phyloP scores from a whole-genome alignment of 2,329 filamentous ascomycete species.

The Pyricularia sp. region DNA sequence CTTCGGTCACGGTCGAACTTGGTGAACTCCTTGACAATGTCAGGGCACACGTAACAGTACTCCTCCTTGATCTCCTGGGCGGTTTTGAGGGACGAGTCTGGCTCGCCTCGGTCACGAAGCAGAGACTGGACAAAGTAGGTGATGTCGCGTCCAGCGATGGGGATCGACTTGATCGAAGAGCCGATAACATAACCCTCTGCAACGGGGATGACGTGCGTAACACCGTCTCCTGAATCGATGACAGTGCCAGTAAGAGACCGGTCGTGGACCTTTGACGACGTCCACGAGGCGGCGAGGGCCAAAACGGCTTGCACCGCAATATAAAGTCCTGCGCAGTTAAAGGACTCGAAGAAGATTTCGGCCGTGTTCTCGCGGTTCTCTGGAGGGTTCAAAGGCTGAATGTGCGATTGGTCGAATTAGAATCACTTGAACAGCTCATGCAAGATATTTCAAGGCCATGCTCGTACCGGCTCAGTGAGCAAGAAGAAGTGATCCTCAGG shows the following conservation, averaged over 20 bases:
- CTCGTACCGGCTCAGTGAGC: constrained; percentile 80
- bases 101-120: constrained; percentile 87
- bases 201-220: constrained; percentile 97
- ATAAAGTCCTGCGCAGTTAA: constrained; percentile 97
- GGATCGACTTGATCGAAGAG: constrained; percentile 97
- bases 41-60: constrained; percentile 95
- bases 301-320: constrained; percentile 97
- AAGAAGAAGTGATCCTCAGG: constrained; percentile 98
- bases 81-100: constrained; percentile 92
- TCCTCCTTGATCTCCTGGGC: constrained; percentile 98
- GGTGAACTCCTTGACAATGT: constrained; percentile 97
- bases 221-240: constrained; percentile 96
- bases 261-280: constrained; percentile 93
- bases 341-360: constrained; percentile 99
- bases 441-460: constrained; percentile 2
- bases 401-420: background rate
- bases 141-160: constrained; percentile 93
- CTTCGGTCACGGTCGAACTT: constrained; percentile 88
- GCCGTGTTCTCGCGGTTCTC: constrained; percentile 98
- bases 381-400: constrained; percentile 84
- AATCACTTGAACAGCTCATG: background rate
- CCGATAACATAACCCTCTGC: constrained; percentile 98
- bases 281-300: constrained; percentile 94
- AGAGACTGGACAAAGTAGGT: constrained; percentile 98
- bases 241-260: constrained; percentile 93